Percentiles rank a stretch among this genome's conserved stretches.
Conservation (phyloP, 148 eudicot species). For the Diospyros kaki region DNA sequence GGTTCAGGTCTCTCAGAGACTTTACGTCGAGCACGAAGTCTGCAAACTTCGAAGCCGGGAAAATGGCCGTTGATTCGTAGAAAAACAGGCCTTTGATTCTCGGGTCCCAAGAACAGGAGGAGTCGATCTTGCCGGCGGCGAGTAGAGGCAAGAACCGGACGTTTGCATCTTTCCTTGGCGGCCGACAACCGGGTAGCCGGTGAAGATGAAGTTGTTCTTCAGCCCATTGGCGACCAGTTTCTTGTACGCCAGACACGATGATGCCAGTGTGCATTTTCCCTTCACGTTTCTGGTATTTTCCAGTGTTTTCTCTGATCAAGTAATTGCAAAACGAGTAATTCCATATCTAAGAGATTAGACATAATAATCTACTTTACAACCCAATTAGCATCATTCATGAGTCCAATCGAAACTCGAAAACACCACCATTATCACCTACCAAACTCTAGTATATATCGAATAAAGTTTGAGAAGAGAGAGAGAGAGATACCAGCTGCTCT, state of each 20-base stretch:
- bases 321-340: not conserved
- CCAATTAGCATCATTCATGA: too few species aligned
- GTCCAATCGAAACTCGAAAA: too few species aligned
- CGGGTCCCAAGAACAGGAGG: conserved; percentile 82
- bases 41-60: conserved; percentile 40
- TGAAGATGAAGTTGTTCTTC: conserved; percentile 64
- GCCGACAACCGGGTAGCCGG: conserved; percentile 74
- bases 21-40: conserved; percentile 58
- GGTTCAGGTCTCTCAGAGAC: conserved; percentile 42
- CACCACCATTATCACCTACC: too few species aligned
- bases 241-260: conserved; percentile 39
- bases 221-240: conserved; percentile 59
- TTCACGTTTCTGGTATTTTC: conserved; percentile 41
- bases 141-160: conserved; percentile 75
- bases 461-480: not conserved
- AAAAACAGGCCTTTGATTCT: conserved; percentile 58
- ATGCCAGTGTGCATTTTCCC: conserved; percentile 63
- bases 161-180: conserved; percentile 69
- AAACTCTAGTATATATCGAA: not conserved
- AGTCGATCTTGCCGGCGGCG: conserved; percentile 26
- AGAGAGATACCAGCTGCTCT: conserved; percentile 48
- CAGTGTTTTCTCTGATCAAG: conserved; percentile 47
- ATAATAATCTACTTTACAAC: too few species aligned
- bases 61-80: conserved; percentile 65
- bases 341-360: not conserved